phyloP scores from a whole-genome alignment of 108 stramenopile species.

The Parmales sp. region DNA sequence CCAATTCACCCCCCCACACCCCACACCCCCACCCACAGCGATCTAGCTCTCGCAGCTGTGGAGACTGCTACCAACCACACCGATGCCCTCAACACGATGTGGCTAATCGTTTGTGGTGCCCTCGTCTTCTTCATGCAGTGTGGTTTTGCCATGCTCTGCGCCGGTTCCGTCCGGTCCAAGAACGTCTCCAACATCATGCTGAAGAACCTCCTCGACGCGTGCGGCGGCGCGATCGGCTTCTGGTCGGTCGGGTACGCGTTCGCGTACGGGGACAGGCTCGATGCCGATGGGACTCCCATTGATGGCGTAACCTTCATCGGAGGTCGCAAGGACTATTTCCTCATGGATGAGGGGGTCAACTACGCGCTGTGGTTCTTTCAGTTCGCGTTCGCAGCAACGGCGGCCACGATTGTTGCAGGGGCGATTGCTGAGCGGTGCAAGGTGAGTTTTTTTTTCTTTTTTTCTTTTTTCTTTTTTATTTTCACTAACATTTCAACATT shows the following conservation, averaged over 20 bases:
- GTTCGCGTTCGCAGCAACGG: slow-evolving; percentile 67
- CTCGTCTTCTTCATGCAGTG: slow-evolving; percentile 86
- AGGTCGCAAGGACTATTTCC: slow-evolving; percentile 38
- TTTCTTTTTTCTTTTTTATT: neutral
- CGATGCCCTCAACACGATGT: slow-evolving; percentile 11
- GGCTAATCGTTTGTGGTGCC: slow-evolving; percentile 38
- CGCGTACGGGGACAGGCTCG: slow-evolving; percentile 48
- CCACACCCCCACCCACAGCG: too few relatives aligned
- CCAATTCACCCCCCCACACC: too few relatives aligned
- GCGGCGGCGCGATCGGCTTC: slow-evolving; percentile 69
- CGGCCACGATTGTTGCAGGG: slow-evolving; percentile 82
- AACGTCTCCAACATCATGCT: slow-evolving; percentile 76
- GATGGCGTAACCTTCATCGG: slow-evolving; percentile 54
- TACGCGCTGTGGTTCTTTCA: slow-evolving; percentile 64
- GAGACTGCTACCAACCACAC: too few relatives aligned
- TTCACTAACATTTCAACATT: neutral
- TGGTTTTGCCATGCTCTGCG: slow-evolving; percentile 80
- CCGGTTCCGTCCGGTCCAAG: slow-evolving; percentile 67
- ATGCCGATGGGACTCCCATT: neutral
- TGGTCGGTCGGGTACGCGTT: slow-evolving; percentile 73
- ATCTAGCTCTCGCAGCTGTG: too few relatives aligned
- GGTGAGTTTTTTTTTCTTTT: slow-evolving; percentile 20
- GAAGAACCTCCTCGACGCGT: slow-evolving; percentile 77
- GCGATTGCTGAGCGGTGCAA: slow-evolving; percentile 79
- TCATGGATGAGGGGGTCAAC: slow-evolving; percentile 15